These are phyloP conservation scores for Mytilinidion resinicola DNA, from an alignment of 495 filamentous ascomycete genomes.

Conservation along the genomic window DNA sequence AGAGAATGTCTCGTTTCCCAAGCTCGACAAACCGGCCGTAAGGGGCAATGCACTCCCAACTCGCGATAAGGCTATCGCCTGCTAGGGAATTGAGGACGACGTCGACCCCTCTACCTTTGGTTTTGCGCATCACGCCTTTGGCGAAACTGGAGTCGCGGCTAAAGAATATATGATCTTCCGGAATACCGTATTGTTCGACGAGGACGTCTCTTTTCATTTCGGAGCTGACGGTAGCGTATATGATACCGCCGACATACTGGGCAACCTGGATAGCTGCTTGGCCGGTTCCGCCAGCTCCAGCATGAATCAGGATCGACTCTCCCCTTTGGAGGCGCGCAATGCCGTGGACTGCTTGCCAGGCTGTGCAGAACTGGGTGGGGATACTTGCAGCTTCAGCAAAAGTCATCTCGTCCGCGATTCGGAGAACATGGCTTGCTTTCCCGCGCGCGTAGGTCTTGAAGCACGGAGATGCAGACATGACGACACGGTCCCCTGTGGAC, in stretches of 20 bases:
- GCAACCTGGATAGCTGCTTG: conserved; percentile 2
- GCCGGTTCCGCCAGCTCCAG: conserved; percentile 8
- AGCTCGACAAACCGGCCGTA: conserved; percentile 3
- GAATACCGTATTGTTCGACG: neutral
- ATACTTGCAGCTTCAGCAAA: conserved; percentile 51
- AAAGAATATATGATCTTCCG: neutral
- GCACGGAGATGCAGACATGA: conserved; percentile 31
- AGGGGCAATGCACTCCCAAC: neutral
- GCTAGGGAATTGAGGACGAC: conserved; percentile 5
- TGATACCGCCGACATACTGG: neutral
- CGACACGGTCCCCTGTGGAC: conserved; percentile 39
- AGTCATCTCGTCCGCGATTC: conserved; percentile 43
- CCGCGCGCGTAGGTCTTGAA: conserved; percentile 38
- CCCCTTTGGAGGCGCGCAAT: conserved; percentile 28
- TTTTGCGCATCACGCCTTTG: neutral
- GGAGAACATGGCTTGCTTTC: neutral
- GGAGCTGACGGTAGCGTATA: conserved; percentile 2
- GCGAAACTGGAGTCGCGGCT: conserved; percentile 1
- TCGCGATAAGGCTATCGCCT: neutral
- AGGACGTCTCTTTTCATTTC: conserved; percentile 1
- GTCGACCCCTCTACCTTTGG: conserved; percentile 8
- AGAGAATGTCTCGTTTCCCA: neutral
- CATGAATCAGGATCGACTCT: conserved; percentile 19
- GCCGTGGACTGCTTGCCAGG: conserved; percentile 49
- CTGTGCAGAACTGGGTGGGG: conserved; percentile 51